Evolutionary conservation across 306 rosid genomes (phyloP).

Genomic region (Styphnolobium japonicum): DNA sequence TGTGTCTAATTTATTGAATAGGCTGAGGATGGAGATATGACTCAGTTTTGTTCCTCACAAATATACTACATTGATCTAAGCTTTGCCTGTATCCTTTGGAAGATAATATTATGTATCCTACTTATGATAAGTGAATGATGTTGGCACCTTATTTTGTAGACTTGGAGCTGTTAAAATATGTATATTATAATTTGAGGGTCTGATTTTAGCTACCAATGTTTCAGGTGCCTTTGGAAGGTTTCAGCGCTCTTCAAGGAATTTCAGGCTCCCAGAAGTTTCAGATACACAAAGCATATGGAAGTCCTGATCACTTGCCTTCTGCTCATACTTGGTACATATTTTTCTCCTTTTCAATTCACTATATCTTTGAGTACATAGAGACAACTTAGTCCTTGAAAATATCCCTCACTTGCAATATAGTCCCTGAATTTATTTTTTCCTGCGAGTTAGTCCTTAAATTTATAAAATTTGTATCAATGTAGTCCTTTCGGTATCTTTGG

Average conservation of each 20-base stretch:
- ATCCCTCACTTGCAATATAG: no score
- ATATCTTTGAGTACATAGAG: neutral
- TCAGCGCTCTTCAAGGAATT: conserved; percentile 98
- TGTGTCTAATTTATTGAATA: neutral
- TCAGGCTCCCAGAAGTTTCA: conserved; percentile 98
- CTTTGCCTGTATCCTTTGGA: neutral
- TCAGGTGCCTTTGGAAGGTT: conserved; percentile 99
- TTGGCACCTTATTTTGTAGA: neutral
- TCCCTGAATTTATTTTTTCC: no score
- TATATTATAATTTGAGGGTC: neutral
- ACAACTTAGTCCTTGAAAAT: no score
- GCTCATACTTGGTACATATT: conserved; percentile 90
- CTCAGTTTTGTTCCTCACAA: neutral
- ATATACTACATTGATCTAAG: neutral
- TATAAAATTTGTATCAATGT: no score
- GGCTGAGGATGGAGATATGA: neutral
- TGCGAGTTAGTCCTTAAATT: no score
- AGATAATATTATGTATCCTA: neutral
- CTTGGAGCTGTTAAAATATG: neutral
- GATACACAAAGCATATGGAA: conserved; percentile 98
- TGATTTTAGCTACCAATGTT: conserved; percentile 27
- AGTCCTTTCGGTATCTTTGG: no score
- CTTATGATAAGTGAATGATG: neutral
- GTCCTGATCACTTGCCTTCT: conserved; percentile 95
- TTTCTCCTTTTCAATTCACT: neutral